Conservation (phyloP, 768 basidiomycete genomes). For the Mycena albidolilacea region DNA sequence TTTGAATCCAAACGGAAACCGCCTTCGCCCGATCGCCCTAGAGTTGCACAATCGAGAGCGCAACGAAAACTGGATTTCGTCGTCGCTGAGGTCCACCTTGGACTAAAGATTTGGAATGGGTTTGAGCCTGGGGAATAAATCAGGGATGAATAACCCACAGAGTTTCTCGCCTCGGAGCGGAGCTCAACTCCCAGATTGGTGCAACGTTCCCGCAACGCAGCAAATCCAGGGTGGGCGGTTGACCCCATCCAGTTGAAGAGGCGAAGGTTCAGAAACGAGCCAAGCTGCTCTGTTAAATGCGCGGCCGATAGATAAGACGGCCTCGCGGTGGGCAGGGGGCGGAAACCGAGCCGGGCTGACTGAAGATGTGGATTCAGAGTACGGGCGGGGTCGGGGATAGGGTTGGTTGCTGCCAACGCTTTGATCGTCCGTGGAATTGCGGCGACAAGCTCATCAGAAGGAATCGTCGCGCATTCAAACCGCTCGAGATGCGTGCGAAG, state of each 20-base stretch:
- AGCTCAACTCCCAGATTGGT: background rate
- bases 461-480: slow-evolving; percentile 8
- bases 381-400: too few relatives aligned
- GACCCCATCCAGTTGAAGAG: background rate
- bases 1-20: too few relatives aligned
- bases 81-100: background rate
- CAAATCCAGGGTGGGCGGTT: background rate
- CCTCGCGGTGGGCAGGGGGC: background rate
- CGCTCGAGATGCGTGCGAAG: slow-evolving; percentile 19
- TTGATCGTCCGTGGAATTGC: slow-evolving; percentile 12
- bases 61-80: background rate
- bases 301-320: background rate
- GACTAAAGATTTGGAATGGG: background rate
- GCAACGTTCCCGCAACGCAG: background rate
- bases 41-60: background rate
- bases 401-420: background rate
- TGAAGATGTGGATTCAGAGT: too few relatives aligned
- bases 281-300: background rate
- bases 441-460: background rate
- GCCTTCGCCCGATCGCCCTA: background rate
- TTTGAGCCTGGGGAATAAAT: background rate
- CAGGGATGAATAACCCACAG: background rate
- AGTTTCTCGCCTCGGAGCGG: background rate
- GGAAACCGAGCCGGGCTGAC: too few relatives aligned
- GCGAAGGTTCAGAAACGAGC: background rate